Evolutionary conservation across 2,329 filamentous ascomycete genomes (phyloP), one percentile per base, ranked within the genome.

Genomic region (Exophiala xenobiotica): DNA sequence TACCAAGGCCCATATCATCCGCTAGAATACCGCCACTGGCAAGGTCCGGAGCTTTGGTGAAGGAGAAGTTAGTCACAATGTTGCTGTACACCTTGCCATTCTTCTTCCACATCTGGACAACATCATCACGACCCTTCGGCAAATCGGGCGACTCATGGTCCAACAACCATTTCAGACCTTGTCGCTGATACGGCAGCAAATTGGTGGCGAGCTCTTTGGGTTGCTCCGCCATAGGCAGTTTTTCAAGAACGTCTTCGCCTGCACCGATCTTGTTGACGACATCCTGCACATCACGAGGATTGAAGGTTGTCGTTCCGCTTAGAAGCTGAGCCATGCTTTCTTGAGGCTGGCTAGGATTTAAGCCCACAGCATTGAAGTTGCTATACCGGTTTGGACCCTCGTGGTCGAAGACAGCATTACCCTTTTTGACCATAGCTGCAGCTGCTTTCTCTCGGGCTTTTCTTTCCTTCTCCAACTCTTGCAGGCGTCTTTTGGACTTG

Each of bases 1-100:
- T 95, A 19, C 90, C 90, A 4, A 96, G 71, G 3, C 90, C 90
- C 91, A 96, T 96, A 63, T 96, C 90, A 66, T 96, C 90, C 1
- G 90, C 89, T 6, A 96, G 77, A 43, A 96, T 90, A 24, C 90
- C 90, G 14, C 90, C 90, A 43, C 83, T 88, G 5, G 88, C 82
- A 18, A 95, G 76, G 1, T 72, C 68, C 0, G 89, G 89, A 1
- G 77, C 68, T 2, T 67, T 68, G 0, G 66, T 68, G 6, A 78
- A 82, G 7, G 82, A 78, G 65, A 84, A 91, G 46, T 84, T 84
- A 0, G 83, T 92, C 53, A 85, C 88, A 58, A 88, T 77, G 67
- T 87, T 90, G 51, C 77, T 79, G 61, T 83, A 88, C 20, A 66
- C 65, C 46, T 50, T 57, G 31, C 67, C 70, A 2, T 64, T 74